phyloP scores from a whole-genome alignment of 805 yeast genomes.

The Maudiozyma turicensis region DNA sequence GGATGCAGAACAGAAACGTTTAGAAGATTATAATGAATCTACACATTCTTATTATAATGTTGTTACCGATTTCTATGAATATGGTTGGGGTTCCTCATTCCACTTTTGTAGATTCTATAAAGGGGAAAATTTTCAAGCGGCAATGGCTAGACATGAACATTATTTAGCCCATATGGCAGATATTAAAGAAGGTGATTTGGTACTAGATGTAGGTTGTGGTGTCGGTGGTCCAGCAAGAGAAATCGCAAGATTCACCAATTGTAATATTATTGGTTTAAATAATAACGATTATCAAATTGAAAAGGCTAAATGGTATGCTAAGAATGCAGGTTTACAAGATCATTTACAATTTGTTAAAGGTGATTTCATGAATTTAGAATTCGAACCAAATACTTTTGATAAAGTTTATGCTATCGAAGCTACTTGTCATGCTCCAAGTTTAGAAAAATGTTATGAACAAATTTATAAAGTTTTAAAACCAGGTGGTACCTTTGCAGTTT shows the following conservation, averaged over 20 bases:
- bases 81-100: constrained; percentile 99
- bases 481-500: constrained; percentile 95
- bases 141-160: constrained; percentile 96
- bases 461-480: constrained; percentile 94
- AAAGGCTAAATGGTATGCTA: constrained; percentile 78
- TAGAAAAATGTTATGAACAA: constrained; percentile 92
- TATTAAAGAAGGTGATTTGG: constrained; percentile 69
- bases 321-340: constrained; percentile 51
- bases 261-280: constrained; percentile 80
- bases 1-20: constrained; percentile 61
- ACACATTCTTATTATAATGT: constrained; percentile 95
- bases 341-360: constrained; percentile 87
- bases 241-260: constrained; percentile 82
- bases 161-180: constrained; percentile 83
- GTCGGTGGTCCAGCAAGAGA: constrained; percentile 99
- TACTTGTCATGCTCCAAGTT: constrained; percentile 92
- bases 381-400: constrained; percentile 80
- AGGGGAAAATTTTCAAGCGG: constrained; percentile 91
- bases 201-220: constrained; percentile 97
- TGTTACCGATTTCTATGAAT: constrained; percentile 96
- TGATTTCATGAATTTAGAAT: constrained; percentile 98
- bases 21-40: constrained; percentile 77
- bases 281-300: constrained; percentile 96
- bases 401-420: constrained; percentile 98
- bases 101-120: constrained; percentile 90